A percentile compares a stretch with the other conserved stretches of the same genome.
These are phyloP conservation scores for Lunularia cruciata DNA, from an alignment of 225 moss, liverwort and hornwort genomes.

Conservation along the genomic window DNA sequence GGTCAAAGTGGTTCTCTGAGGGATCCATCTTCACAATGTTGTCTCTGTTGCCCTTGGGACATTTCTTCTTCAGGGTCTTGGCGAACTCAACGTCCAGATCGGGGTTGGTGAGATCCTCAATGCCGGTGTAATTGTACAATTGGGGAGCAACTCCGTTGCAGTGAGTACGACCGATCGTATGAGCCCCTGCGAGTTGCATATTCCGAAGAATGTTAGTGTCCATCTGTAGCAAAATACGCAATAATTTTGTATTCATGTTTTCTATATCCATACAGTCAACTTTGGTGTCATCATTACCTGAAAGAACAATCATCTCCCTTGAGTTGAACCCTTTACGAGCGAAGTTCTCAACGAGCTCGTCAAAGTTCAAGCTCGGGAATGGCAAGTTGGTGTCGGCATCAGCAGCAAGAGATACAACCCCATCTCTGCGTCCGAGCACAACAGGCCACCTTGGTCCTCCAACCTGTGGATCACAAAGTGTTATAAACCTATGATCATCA, in stretches of 20 bases:
- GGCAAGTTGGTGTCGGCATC: conserved; percentile 16
- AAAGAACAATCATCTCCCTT: conserved; percentile 20
- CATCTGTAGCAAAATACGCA: too few species aligned
- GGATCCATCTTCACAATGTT: conserved; percentile 30
- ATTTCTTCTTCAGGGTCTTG: conserved; percentile 32
- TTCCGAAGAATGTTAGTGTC: too few species aligned
- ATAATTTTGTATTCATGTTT: too few species aligned
- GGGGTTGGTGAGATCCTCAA: conserved; percentile 34
- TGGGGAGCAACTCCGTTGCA: conserved; percentile 45
- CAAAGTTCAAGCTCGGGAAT: conserved; percentile 10
- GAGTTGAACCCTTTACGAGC: conserved; percentile 8
- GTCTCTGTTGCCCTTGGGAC: conserved; percentile 39
- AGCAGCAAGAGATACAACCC: not conserved
- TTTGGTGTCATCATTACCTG: conserved; percentile 12
- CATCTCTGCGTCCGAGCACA: conserved; percentile 14
- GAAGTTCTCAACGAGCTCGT: conserved; percentile 18
- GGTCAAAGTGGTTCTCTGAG: conserved; percentile 23
- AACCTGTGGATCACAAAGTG: not conserved
- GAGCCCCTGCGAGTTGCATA: too few species aligned
- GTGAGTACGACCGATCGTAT: conserved; percentile 57
- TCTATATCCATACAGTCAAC: too few species aligned
- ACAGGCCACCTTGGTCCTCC: conserved; percentile 22
- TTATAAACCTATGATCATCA: too few species aligned
- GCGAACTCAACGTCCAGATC: conserved; percentile 41
- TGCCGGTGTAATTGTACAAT: conserved; percentile 43